These are phyloP conservation scores for Aeminium ludgeri DNA, from an alignment of 495 filamentous ascomycete species.

Conservation along the genomic window DNA sequence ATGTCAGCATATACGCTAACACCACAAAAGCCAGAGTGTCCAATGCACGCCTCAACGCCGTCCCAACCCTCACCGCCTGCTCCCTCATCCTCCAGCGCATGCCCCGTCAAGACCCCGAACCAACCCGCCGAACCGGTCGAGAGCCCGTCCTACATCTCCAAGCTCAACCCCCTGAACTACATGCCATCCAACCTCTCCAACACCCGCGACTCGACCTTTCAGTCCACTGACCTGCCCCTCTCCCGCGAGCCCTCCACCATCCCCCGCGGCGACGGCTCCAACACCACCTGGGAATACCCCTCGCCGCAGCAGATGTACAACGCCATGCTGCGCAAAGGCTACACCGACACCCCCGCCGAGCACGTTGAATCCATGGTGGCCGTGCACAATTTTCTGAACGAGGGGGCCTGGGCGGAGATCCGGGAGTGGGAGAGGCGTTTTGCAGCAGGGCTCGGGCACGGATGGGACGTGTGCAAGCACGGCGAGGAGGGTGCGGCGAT, in stretches of 20 bases:
- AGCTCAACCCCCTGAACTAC: slow-evolving; percentile 85
- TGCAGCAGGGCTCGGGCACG: slow-evolving; percentile 45
- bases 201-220: slow-evolving; percentile 44
- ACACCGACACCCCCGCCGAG: slow-evolving; percentile 80
- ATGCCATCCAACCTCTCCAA: slow-evolving; percentile 84
- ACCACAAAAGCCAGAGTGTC: slow-evolving; percentile 55
- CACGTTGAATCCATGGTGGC: slow-evolving; percentile 95
- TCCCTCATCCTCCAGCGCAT: slow-evolving; percentile 31
- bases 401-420: slow-evolving; percentile 92
- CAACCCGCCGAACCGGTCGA: slow-evolving; percentile 18
- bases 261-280: slow-evolving; percentile 52
- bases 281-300: slow-evolving; percentile 83
- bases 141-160: slow-evolving; percentile 39
- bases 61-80: slow-evolving; percentile 27
- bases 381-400: slow-evolving; percentile 94
- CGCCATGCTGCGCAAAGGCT: slow-evolving; percentile 84
- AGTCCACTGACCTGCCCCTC: slow-evolving; percentile 55
- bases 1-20: slow-evolving; percentile 20
- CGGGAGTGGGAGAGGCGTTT: slow-evolving; percentile 82
- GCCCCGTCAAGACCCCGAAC: slow-evolving; percentile 28
- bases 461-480: slow-evolving; percentile 56
- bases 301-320: slow-evolving; percentile 99
- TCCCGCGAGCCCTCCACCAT: slow-evolving; percentile 72
- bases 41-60: slow-evolving; percentile 60
- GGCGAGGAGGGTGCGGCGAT: slow-evolving; percentile 48